These are phyloP conservation scores for Cryptococcus floricola DNA, from an alignment of 1,284 basidiomycete genomes.

Conservation along the genomic window DNA sequence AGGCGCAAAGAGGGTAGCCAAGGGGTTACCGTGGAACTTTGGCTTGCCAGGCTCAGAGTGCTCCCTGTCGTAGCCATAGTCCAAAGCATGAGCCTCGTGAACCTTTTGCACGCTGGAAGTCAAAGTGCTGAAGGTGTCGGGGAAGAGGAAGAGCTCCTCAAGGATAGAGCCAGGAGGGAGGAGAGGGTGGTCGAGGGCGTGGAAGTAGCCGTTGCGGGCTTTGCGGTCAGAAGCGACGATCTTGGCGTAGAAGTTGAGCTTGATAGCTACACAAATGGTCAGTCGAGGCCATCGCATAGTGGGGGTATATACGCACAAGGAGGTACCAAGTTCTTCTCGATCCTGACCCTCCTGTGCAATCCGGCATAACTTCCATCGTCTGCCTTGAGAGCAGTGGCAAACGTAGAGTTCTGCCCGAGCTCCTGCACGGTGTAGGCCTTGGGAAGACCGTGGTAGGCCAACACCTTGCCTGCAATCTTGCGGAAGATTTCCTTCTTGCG, in stretches of 20 bases:
- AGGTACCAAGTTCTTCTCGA: constrained; percentile 52
- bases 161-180: constrained; percentile 62
- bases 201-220: constrained; percentile 63
- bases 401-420: constrained; percentile 60
- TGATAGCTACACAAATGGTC: constrained; percentile 32
- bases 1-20: constrained; percentile 64
- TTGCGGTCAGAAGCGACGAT: constrained; percentile 54
- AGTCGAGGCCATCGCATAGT: background rate
- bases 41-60: constrained; percentile 47
- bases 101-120: constrained; percentile 61
- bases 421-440: constrained; percentile 48
- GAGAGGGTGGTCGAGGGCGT: constrained; percentile 60
- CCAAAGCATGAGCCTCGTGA: constrained; percentile 51
- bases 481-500: constrained; percentile 52
- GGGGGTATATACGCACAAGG: constrained; percentile 28
- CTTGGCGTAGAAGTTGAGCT: constrained; percentile 59
- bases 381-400: constrained; percentile 58
- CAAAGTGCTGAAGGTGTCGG: constrained; percentile 57
- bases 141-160: constrained; percentile 58
- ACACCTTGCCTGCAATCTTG: constrained; percentile 57
- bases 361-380: constrained; percentile 56
- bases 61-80: constrained; percentile 48
- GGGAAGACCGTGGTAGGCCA: constrained; percentile 63
- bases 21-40: constrained; percentile 53
- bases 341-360: constrained; percentile 57